These are phyloP conservation scores for Arxiozyma telluris DNA, from an alignment of 1,139 yeast species.

Conservation along the genomic window DNA sequence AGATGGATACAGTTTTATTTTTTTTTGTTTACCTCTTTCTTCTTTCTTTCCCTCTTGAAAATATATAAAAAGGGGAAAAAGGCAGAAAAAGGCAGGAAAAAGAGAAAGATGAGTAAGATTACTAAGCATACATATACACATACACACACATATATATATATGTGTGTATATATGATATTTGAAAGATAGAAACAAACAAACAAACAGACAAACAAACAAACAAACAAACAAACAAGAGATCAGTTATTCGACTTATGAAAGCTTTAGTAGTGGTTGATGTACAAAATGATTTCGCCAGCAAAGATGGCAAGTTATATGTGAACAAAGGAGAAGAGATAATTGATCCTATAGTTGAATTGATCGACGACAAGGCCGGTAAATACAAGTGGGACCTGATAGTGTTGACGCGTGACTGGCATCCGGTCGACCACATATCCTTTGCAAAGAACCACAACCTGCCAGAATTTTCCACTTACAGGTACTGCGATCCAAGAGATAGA, in stretches of 20 bases:
- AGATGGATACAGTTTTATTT: too few species aligned
- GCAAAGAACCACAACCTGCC: constrained; percentile 54
- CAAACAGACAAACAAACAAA: too few species aligned
- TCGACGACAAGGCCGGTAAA: constrained; percentile 21
- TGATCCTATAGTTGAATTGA: constrained; percentile 39
- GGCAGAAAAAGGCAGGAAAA: too few species aligned
- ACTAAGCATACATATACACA: background rate
- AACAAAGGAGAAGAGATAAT: constrained; percentile 54
- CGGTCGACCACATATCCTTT: constrained; percentile 66
- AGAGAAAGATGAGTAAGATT: background rate
- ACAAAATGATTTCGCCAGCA: constrained; percentile 79
- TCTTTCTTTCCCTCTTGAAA: too few species aligned
- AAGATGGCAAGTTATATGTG: constrained; percentile 70
- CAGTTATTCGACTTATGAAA: constrained; percentile 9
- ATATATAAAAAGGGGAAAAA: background rate
- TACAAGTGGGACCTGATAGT: constrained; percentile 50
- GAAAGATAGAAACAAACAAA: too few species aligned
- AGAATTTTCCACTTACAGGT: constrained; percentile 45
- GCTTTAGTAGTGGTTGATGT: constrained; percentile 72
- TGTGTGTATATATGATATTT: background rate
- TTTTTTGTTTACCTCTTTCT: too few species aligned
- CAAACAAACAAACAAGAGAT: too few species aligned
- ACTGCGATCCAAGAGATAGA: constrained; percentile 39
- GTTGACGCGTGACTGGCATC: constrained; percentile 89
- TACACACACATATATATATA: background rate